phyloP scores from a whole-genome alignment of 2,329 filamentous ascomycete genomes.

The Tolypocladium paradoxum region DNA sequence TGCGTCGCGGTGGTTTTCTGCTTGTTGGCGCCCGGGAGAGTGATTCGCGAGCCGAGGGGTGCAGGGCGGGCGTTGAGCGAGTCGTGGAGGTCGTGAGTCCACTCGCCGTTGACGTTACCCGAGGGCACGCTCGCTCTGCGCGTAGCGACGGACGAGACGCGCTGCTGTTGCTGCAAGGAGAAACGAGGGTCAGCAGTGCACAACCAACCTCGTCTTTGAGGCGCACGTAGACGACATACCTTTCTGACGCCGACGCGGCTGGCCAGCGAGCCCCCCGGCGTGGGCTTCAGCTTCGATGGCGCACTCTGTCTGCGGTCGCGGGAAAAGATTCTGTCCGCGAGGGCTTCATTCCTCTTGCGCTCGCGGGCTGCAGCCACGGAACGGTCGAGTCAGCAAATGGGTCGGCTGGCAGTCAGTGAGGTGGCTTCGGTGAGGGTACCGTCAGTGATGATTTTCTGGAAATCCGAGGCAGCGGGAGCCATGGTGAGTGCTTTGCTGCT shows the following conservation, averaged over 20 bases:
- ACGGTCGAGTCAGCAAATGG: neutral
- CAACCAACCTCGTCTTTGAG: neutral
- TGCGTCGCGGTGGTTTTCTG: constrained; percentile 15
- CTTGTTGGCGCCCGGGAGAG: constrained; percentile 22
- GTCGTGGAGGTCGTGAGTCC: constrained; percentile 60
- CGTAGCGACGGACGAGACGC: constrained; percentile 13
- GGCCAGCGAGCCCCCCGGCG: constrained; percentile 47
- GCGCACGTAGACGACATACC: constrained; percentile 28
- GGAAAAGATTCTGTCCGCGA: constrained; percentile 64
- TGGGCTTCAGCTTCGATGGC: constrained; percentile 34
- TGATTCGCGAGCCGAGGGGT: constrained; percentile 37
- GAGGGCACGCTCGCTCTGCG: constrained; percentile 25
- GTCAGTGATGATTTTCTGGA: constrained; percentile 44
- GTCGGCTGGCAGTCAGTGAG: neutral
- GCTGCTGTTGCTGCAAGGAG: constrained; percentile 8
- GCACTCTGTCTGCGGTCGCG: constrained; percentile 48
- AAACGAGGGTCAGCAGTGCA: neutral
- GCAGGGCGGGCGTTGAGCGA: constrained; percentile 24
- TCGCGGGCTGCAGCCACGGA: constrained; percentile 40
- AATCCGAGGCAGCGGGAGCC: constrained; percentile 35
- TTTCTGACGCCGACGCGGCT: constrained; percentile 66
- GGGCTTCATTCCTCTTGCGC: constrained; percentile 58
- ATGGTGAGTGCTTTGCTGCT: constrained; percentile 15
- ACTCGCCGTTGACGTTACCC: constrained; percentile 54
- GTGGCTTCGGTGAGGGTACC: constrained; percentile 23